phyloP scores from a whole-genome alignment of 73 alveolate genomes.

The Strombidium stylifer region DNA sequence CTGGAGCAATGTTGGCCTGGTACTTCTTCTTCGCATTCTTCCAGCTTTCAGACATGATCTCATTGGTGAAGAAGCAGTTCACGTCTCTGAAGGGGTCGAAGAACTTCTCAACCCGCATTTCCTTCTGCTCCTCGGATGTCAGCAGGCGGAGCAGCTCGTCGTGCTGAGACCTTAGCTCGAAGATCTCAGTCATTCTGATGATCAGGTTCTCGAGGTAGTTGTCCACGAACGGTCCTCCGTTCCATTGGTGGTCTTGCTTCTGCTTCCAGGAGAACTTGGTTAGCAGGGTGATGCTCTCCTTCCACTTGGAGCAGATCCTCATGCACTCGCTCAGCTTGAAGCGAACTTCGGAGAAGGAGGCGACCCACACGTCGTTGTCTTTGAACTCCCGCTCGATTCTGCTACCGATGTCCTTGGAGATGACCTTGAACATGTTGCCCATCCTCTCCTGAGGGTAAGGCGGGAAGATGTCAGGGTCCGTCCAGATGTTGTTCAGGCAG shows the following conservation, averaged over 20 bases:
- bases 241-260: constrained; percentile 42
- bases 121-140: constrained; percentile 64
- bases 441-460: constrained; percentile 66
- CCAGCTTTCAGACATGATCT: constrained; percentile 51
- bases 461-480: constrained; percentile 41
- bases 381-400: constrained; percentile 54
- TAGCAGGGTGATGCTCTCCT: constrained; percentile 42
- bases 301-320: constrained; percentile 59
- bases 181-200: constrained; percentile 54
- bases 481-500: constrained; percentile 65
- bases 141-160: constrained; percentile 73
- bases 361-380: constrained; percentile 54
- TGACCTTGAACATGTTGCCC: constrained; percentile 56
- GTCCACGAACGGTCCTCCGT: constrained; percentile 42
- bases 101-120: constrained; percentile 55
- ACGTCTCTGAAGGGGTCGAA: constrained; percentile 70
- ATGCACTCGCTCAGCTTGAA: constrained; percentile 68
- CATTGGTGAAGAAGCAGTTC: constrained; percentile 63
- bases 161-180: constrained; percentile 62
- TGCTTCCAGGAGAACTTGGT: constrained; percentile 49
- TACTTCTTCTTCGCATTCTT: constrained; percentile 56
- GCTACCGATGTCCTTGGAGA: constrained; percentile 53
- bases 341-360: constrained; percentile 59
- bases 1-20: constrained; percentile 50
- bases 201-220: constrained; percentile 44